Percentiles rank a stretch among this genome's conserved stretches.
These are phyloP conservation scores for Solanum arcanum DNA, from an alignment of 257 asterid species.

Conservation along the genomic window DNA sequence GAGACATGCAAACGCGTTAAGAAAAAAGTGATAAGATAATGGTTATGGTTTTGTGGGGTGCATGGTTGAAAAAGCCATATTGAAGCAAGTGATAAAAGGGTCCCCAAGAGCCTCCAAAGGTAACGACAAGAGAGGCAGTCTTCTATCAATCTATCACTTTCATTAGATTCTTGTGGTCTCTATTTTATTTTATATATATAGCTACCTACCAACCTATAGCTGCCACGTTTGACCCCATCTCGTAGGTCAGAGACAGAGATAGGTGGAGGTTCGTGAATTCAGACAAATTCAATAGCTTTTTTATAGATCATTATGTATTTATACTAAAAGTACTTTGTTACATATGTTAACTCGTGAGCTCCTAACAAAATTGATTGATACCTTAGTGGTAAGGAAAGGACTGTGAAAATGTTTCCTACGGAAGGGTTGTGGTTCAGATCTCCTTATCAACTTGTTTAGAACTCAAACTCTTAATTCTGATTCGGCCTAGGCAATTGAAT, in stretches of 20 bases:
- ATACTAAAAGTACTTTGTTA: no score
- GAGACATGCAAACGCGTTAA: neutral
- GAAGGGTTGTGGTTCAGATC: neutral
- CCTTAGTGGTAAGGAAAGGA: no score
- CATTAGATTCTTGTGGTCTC: conserved; percentile 16
- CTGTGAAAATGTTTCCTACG: neutral
- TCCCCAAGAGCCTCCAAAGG: neutral
- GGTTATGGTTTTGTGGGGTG: conserved; percentile 10
- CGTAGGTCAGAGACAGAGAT: no score
- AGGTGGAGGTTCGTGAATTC: no score
- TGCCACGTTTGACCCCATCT: neutral
- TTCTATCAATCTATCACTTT: conserved; percentile 8
- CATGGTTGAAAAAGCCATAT: neutral
- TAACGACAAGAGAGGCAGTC: conserved; percentile 7
- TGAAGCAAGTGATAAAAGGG: neutral
- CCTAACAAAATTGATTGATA: no score
- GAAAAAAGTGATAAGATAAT: neutral
- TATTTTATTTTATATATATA: neutral
- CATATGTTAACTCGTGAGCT: no score
- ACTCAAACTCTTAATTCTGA: no score
- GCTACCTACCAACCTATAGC: neutral
- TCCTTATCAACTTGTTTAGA: no score
- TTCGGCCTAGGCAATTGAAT: no score
- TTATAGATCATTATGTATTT: no score
- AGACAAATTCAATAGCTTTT: no score